Evolutionary conservation across 148 eudicot species (phyloP).

Genomic region (Cornus kousa): DNA sequence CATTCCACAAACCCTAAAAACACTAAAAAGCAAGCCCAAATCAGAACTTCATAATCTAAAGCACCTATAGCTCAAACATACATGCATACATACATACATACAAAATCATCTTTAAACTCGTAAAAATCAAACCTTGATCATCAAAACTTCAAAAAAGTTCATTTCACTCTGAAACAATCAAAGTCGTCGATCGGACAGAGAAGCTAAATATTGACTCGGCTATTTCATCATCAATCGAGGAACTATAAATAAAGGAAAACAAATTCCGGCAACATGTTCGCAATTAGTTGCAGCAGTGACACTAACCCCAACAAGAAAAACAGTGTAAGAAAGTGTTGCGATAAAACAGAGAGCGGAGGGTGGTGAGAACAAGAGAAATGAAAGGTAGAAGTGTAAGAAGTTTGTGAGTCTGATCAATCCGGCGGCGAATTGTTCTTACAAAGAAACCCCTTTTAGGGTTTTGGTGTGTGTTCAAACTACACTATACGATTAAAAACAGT

Average conservation of each 20-base stretch:
- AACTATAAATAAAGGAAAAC: neutral
- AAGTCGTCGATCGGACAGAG: neutral
- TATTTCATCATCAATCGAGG: constrained; percentile 1
- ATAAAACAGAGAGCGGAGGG: neutral
- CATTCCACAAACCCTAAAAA: constrained; percentile 29
- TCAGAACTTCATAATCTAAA: constrained; percentile 21
- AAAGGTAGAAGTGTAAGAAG: constrained; percentile 3
- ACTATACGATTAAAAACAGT: neutral
- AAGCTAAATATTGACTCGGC: neutral
- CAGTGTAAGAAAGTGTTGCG: neutral
- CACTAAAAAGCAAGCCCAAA: constrained; percentile 23
- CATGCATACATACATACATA: neutral
- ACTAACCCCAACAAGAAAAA: too few relatives aligned
- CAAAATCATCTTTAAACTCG: neutral
- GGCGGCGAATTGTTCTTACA: constrained; percentile 36
- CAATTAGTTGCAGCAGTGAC: neutral
- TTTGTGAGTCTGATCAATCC: constrained; percentile 9
- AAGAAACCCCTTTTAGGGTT: constrained; percentile 38
- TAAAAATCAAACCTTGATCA: constrained; percentile 19
- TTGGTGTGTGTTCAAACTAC: constrained; percentile 22
- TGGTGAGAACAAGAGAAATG: constrained; percentile 4
- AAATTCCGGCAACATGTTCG: neutral
- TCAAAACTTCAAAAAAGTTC: constrained; percentile 1
- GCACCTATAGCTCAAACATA: constrained; percentile 10
- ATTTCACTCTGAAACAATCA: too few relatives aligned